These are phyloP conservation scores for Mallotus nudiflorus DNA, from an alignment of 345 rosid genomes.

Conservation along the genomic window DNA sequence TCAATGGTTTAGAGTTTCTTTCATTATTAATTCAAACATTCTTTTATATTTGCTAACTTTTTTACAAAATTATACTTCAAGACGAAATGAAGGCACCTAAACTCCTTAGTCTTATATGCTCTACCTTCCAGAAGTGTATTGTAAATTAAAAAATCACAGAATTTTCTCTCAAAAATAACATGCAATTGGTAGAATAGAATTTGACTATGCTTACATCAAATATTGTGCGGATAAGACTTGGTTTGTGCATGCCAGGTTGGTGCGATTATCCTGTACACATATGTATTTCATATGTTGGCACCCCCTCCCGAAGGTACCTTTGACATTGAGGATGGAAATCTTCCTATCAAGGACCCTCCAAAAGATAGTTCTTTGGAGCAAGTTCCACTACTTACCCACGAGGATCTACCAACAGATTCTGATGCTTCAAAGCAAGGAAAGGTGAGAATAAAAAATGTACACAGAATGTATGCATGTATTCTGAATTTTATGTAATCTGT, in stretches of 20 bases:
- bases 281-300: slow-evolving; percentile 86
- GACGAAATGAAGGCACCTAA: not conserved
- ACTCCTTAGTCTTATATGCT: not conserved
- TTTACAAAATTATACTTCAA: not conserved
- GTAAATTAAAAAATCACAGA: not conserved
- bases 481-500: not conserved
- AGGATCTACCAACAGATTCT: slow-evolving; percentile 29
- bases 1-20: not conserved
- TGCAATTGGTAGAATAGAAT: not conserved
- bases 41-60: not conserved
- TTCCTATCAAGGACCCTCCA: slow-evolving; percentile 57
- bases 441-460: slow-evolving; percentile 41
- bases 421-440: slow-evolving; percentile 47
- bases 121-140: not conserved
- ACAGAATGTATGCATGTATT: not conserved
- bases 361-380: slow-evolving; percentile 53
- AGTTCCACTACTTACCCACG: slow-evolving; percentile 61
- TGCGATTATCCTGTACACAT: slow-evolving; percentile 92
- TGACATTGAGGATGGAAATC: slow-evolving; percentile 48
- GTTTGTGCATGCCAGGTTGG: slow-evolving; percentile 71
- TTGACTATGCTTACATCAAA: not conserved
- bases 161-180: not conserved
- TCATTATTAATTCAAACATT: not conserved
- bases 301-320: slow-evolving; percentile 96
- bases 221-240: slow-evolving; percentile 16